Conservation (phyloP, 1,139 yeast genomes). For the Insectozyma bohioensis region DNA sequence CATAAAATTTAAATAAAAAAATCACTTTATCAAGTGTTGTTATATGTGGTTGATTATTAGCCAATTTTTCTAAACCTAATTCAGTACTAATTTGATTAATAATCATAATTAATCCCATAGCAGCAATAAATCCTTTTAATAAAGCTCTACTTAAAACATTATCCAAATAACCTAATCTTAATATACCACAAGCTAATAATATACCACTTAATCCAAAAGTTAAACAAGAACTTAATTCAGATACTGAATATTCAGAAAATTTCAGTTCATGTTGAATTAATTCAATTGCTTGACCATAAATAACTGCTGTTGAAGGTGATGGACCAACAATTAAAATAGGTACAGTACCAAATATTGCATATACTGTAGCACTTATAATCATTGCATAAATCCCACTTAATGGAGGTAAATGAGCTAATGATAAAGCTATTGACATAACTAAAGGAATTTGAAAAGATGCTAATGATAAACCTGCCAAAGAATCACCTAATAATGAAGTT, state of each 20-base stretch:
- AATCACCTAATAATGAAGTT: slow-evolving; percentile 24
- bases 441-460: slow-evolving; percentile 37
- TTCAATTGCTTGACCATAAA: slow-evolving; percentile 32
- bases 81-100: slow-evolving; percentile 30
- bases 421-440: slow-evolving; percentile 35
- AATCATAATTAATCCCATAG: slow-evolving; percentile 38
- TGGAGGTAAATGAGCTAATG: slow-evolving; percentile 35
- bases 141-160: slow-evolving; percentile 32
- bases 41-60: slow-evolving; percentile 21
- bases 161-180: slow-evolving; percentile 32
- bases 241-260: slow-evolving; percentile 16
- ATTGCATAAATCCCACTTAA: slow-evolving; percentile 31
- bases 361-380: slow-evolving; percentile 26
- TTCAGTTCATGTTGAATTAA: slow-evolving; percentile 17
- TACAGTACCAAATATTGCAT: slow-evolving; percentile 32
- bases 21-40: slow-evolving; percentile 25
- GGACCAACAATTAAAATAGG: slow-evolving; percentile 38
- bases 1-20: slow-evolving; percentile 18
- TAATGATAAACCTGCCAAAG: slow-evolving; percentile 33
- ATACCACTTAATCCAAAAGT: slow-evolving; percentile 27
- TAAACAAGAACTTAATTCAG: slow-evolving; percentile 27
- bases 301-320: slow-evolving; percentile 32
- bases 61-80: slow-evolving; percentile 24
- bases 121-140: slow-evolving; percentile 35
- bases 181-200: slow-evolving; percentile 28